Base-by-base conservation (phyloP, 1,139 yeast genomes). In the Lodderomyces elongisporus region DNA sequence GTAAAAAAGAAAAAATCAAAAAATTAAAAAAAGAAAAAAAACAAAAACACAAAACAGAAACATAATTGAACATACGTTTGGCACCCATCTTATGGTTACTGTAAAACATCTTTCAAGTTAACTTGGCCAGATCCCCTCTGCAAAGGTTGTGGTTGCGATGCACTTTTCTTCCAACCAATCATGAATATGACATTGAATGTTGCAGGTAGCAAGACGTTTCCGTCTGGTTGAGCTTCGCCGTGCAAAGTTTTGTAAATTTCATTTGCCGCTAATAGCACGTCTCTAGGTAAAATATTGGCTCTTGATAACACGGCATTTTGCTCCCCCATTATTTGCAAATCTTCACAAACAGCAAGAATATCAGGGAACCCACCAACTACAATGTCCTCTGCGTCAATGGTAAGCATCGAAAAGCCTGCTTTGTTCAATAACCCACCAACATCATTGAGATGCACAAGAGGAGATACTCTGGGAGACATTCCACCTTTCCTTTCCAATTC, bases 81-180 rank as follows among this genome's bases (percentile, higher is more conserved):
- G n/a, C n/a, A n/a, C n/a, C n/a, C n/a, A n/a, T n/a, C n/a, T n/a
- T n/a, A n/a, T 15, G n/a, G 14, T 28, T 17, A 23, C 39, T 46
- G 55, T 32, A 81, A 56, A 3, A 75, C 76, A 42, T 83, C 88
- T 53, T 81, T 80, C 51, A 85, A 61, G 44, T 66, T 77, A 23
- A 83, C 66, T 48, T 79, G 74, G 1, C 80, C 94, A 12, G 80
- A 51, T 1, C 95, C 95, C 42, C 94, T 64, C 35, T 72, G 70
- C 43, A 83, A 66, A 1, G 95, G 93, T 49, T 79, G 65, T 3
- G 88, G 88, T 49, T 84, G 87, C 35, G 57, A 52, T 5, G 69
- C 73, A 39, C 85, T 72, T 45, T 80, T 79, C 55, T 84, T 85
- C 95, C 95, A 85, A 1, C 95, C 95, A 52, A 85, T 83, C 85